phyloP scores from a whole-genome alignment of 2,329 filamentous ascomycete genomes.

The Venturiaceae sp. region DNA sequence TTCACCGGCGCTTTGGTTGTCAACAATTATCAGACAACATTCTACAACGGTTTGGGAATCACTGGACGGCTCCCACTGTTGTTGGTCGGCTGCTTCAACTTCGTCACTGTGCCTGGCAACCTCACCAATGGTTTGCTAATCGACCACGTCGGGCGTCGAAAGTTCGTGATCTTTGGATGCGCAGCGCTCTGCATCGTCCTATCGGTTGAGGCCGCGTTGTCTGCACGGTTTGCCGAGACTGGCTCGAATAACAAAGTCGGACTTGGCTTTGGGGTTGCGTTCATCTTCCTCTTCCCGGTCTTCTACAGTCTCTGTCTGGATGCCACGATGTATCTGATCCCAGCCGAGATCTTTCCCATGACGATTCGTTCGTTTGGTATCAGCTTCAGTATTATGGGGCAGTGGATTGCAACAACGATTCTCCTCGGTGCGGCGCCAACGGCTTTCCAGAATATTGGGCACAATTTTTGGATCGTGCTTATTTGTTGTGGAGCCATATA shows the following conservation, averaged over 20 bases:
- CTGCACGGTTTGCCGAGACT: slow-evolving; percentile 10
- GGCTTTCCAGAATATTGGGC: no score
- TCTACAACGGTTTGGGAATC: slow-evolving; percentile 12
- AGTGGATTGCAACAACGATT: no score
- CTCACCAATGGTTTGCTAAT: slow-evolving; percentile 8
- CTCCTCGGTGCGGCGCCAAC: no score
- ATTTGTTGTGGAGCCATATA: slow-evolving; percentile 9
- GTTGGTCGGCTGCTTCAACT: slow-evolving; percentile 11
- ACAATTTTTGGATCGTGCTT: no score
- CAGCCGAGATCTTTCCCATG: slow-evolving; percentile 12
- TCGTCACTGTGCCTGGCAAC: slow-evolving; percentile 11
- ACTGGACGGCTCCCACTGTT: slow-evolving; percentile 10
- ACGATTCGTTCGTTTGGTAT: slow-evolving; percentile 10
- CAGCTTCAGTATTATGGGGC: slow-evolving; percentile 10
- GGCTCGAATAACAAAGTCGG: slow-evolving; percentile 11
- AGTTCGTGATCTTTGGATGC: slow-evolving; percentile 10
- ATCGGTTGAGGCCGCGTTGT: slow-evolving; percentile 10
- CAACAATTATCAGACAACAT: slow-evolving; percentile 13
- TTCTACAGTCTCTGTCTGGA: slow-evolving; percentile 9
- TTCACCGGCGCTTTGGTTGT: slow-evolving; percentile 8
- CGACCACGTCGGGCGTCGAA: slow-evolving; percentile 10
- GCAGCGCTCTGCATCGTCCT: slow-evolving; percentile 9
- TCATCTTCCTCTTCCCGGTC: slow-evolving; percentile 12
- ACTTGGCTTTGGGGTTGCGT: slow-evolving; percentile 12
- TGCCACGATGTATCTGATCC: slow-evolving; percentile 10